Conservation (phyloP, 2,329 filamentous ascomycete species). For the Sclerotinia spermophila region DNA sequence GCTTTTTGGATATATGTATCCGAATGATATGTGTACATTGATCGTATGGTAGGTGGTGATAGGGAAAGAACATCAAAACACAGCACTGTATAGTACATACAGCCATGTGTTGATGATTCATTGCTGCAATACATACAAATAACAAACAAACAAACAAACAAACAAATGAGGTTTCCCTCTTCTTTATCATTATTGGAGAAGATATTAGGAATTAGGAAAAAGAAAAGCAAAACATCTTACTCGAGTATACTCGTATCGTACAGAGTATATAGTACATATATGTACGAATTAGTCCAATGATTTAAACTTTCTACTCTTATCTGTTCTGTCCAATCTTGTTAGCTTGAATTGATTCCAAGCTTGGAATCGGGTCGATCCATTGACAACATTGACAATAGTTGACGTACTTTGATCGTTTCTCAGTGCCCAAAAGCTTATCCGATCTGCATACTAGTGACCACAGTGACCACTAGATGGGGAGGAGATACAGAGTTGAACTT, state of each 20-base stretch:
- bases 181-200: background rate
- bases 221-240: background rate
- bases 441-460: background rate
- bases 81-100: background rate
- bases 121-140: background rate
- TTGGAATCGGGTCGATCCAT: background rate
- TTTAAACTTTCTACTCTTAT: background rate
- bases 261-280: too few relatives aligned
- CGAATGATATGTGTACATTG: too few relatives aligned
- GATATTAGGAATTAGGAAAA: background rate
- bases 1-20: background rate
- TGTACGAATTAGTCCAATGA: background rate
- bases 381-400: constrained; percentile 6
- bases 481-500: background rate
- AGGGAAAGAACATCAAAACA: background rate
- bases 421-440: constrained; percentile 2
- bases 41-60: too few relatives aligned
- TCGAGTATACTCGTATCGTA: background rate
- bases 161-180: background rate
- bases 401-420: background rate
- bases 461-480: background rate
- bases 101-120: background rate
- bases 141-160: background rate
- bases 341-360: background rate
- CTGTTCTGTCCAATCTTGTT: background rate